Conservation (phyloP, 2,329 filamentous ascomycete genomes). For the Colletotrichum scovillei region DNA sequence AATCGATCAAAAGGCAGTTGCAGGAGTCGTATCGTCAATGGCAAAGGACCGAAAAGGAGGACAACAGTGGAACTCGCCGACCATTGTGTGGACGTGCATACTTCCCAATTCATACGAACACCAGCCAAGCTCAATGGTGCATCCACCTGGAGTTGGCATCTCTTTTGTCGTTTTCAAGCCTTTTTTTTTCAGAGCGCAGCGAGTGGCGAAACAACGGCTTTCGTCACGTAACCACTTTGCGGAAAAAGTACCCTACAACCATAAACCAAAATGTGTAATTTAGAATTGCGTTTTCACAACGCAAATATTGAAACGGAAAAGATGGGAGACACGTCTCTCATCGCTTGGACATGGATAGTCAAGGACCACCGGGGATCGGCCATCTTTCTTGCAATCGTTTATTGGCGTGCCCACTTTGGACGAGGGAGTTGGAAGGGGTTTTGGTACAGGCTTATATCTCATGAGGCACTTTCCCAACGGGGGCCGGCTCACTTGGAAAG, state of each 20-base stretch:
- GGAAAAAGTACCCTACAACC: constrained; percentile 37
- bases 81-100: not conserved
- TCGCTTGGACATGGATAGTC: constrained; percentile 28
- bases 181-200: constrained; percentile 30
- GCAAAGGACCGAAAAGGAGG: not conserved
- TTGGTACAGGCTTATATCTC: constrained; percentile 17
- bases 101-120: not conserved
- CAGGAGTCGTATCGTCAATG: not conserved
- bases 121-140: not conserved
- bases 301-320: constrained; percentile 29
- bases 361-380: constrained; percentile 25
- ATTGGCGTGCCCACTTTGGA: not conserved
- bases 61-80: not conserved
- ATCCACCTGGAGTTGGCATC: constrained; percentile 23
- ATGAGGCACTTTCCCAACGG: constrained; percentile 10
- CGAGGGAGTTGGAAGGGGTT: constrained; percentile 24
- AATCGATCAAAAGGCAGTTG: constrained; percentile 11
- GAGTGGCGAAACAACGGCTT: constrained; percentile 24
- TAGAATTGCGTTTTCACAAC: constrained; percentile 33
- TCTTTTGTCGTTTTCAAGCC: constrained; percentile 36
- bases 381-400: constrained; percentile 21
- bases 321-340: not conserved
- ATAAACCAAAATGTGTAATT: constrained; percentile 51
- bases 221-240: constrained; percentile 19
- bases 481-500: constrained; percentile 13